A percentile compares a stretch with the other conserved stretches of the same genome.
Conservation (phyloP, 2,329 filamentous ascomycete species). For the Alternaria panax region DNA sequence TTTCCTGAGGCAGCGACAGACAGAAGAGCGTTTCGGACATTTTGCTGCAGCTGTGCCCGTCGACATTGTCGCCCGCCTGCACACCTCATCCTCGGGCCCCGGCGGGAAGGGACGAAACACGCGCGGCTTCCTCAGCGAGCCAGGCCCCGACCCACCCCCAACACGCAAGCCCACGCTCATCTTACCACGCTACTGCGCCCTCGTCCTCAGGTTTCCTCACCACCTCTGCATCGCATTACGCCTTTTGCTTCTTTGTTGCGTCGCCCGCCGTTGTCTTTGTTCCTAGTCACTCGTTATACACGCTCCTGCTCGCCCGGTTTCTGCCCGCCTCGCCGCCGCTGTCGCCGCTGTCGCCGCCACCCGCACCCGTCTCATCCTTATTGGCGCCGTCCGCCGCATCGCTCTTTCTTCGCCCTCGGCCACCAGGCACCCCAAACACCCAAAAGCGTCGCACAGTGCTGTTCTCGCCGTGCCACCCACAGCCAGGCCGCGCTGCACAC, state of each 20-base stretch:
- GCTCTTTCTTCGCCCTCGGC: slow-evolving; percentile 20
- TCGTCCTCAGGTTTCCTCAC: slow-evolving; percentile 8
- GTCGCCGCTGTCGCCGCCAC: slow-evolving; percentile 1
- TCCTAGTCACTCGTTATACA: slow-evolving; percentile 23
- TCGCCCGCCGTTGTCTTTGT: slow-evolving; percentile 8
- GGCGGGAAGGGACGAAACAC: slow-evolving; percentile 29
- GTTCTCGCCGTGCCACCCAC: neutral
- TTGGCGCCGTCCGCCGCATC: slow-evolving; percentile 14
- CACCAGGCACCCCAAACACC: slow-evolving; percentile 10
- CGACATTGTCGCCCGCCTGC: slow-evolving; percentile 18
- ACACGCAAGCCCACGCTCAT: slow-evolving; percentile 21
- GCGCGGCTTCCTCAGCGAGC: slow-evolving; percentile 19
- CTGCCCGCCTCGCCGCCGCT: neutral
- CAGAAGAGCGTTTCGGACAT: slow-evolving; percentile 12
- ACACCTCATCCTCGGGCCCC: slow-evolving; percentile 24
- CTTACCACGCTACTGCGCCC: slow-evolving; percentile 14
- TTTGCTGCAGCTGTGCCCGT: slow-evolving; percentile 12
- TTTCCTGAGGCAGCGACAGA: neutral
- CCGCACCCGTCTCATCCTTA: slow-evolving; percentile 1
- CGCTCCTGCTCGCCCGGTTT: neutral
- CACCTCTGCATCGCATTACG: slow-evolving; percentile 7
- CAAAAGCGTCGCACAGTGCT: slow-evolving; percentile 6
- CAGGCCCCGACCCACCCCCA: slow-evolving; percentile 22
- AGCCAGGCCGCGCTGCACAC: slow-evolving; percentile 10
- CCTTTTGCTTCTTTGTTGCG: slow-evolving; percentile 7